phyloP scores from a whole-genome alignment of 768 basidiomycete genomes.

The Calocera viscosa region DNA sequence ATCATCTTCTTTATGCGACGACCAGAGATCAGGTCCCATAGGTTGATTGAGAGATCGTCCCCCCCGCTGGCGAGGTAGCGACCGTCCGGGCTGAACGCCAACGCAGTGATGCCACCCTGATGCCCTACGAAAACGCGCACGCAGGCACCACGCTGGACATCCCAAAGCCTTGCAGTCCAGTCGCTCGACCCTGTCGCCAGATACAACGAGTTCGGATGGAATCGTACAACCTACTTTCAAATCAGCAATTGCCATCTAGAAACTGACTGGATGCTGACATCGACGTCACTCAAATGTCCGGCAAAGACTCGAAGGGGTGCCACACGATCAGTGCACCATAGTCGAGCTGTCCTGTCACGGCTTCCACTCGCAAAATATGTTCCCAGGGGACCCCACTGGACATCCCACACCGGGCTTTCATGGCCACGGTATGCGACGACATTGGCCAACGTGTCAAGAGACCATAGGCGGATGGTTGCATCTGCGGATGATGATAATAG shows the following conservation, averaged over 20 bases:
- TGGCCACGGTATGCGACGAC: constrained; percentile 91
- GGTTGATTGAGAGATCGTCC: constrained; percentile 82
- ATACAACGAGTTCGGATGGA: constrained; percentile 96
- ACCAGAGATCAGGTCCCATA: constrained; percentile 96
- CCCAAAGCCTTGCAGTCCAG: constrained; percentile 93
- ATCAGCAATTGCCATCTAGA: constrained; percentile 6
- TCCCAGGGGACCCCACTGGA: constrained; percentile 96
- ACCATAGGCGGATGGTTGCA: constrained; percentile 84
- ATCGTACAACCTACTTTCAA: constrained; percentile 66
- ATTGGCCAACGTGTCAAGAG: constrained; percentile 86
- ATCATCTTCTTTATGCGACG: constrained; percentile 92
- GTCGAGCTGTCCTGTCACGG: constrained; percentile 81
- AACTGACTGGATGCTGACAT: constrained; percentile 46
- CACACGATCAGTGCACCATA: constrained; percentile 91
- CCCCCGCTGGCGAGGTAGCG: constrained; percentile 89
- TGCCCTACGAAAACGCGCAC: constrained; percentile 94
- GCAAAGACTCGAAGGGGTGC: constrained; percentile 83
- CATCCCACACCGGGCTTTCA: constrained; percentile 96
- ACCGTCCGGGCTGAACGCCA: constrained; percentile 89
- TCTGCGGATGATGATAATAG: constrained; percentile 89
- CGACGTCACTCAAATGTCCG: constrained; percentile 92
- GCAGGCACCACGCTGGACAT: constrained; percentile 89
- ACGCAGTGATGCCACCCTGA: constrained; percentile 69
- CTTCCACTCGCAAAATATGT: constrained; percentile 97
- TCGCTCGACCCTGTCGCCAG: constrained; percentile 95